Conservation (phyloP, 208 protist species). For the Wallacemonas sp. region DNA sequence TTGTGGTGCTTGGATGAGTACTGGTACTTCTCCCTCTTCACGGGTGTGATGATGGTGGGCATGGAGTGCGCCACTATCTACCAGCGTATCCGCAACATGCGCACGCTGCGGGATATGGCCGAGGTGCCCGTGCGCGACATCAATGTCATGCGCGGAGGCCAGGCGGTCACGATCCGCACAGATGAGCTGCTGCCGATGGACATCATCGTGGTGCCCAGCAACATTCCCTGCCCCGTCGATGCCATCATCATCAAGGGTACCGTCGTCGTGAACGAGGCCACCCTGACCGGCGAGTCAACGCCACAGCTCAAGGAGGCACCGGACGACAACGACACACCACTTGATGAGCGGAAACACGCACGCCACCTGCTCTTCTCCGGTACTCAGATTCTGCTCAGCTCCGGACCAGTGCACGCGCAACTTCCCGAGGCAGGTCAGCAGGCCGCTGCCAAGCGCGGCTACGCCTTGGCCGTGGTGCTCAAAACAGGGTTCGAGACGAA, state of each 20-base stretch:
- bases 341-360: conserved; percentile 89
- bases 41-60: conserved; percentile 96
- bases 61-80: conserved; percentile 97
- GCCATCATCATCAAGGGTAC: conserved; percentile 93
- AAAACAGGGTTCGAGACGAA: conserved; percentile 98
- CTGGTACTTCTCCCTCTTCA: conserved; percentile 98
- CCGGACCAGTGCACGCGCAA: conserved; percentile 45
- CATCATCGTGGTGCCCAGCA: conserved; percentile 88
- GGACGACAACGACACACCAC: conserved; percentile 54
- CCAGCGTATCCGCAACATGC: conserved; percentile 93
- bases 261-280: conserved; percentile 98
- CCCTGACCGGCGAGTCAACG: conserved; percentile 99
- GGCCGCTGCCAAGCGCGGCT: conserved; percentile 6
- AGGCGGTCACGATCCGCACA: conserved; percentile 58
- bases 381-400: conserved; percentile 93
- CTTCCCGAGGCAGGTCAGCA: conserved; percentile 20
- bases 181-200: conserved; percentile 94
- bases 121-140: conserved; percentile 83
- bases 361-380: conserved; percentile 94
- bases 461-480: conserved; percentile 95
- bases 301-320: conserved; percentile 96
- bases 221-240: conserved; percentile 92
- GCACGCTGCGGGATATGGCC: conserved; percentile 91
- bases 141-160: conserved; percentile 67
- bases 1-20: conserved; percentile 97